phyloP scores from a whole-genome alignment of 495 filamentous ascomycete species.

The Penicillium herquei region DNA sequence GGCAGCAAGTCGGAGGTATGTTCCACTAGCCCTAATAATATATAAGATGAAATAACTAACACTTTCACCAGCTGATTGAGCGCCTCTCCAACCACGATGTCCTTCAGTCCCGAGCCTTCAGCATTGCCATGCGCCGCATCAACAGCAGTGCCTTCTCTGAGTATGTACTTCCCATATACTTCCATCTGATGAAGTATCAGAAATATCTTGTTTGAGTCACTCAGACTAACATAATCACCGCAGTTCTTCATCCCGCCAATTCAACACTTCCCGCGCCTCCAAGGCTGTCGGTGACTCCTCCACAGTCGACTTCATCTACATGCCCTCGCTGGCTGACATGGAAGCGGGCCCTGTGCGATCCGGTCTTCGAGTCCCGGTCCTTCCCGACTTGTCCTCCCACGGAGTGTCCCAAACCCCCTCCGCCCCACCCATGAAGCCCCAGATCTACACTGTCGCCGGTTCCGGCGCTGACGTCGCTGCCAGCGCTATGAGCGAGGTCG shows the following conservation, averaged over 20 bases:
- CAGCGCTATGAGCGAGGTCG: conserved; percentile 57
- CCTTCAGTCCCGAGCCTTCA: conserved; percentile 52
- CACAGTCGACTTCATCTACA: conserved; percentile 63
- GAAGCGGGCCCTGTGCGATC: conserved; percentile 30
- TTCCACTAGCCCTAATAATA: not conserved
- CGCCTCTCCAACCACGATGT: conserved; percentile 55
- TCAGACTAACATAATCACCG: conserved; percentile 2
- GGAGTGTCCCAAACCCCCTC: conserved; percentile 18
- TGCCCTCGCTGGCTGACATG: conserved; percentile 52
- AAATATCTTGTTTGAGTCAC: too few relatives aligned
- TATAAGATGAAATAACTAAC: conserved; percentile 5
- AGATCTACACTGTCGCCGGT: conserved; percentile 56
- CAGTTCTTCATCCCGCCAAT: conserved; percentile 44
- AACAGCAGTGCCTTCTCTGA: conserved; percentile 40
- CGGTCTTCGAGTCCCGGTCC: conserved; percentile 50
- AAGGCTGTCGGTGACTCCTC: conserved; percentile 57
- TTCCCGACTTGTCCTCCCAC: conserved; percentile 46
- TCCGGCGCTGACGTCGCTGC: conserved; percentile 51
- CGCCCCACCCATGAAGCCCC: conserved; percentile 49
- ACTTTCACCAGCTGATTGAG: conserved; percentile 40
- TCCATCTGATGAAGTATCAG: not conserved
- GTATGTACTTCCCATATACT: conserved; percentile 26
- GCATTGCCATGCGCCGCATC: conserved; percentile 50
- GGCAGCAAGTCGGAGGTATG: conserved; percentile 41
- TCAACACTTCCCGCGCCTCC: conserved; percentile 57